Base-by-base conservation (phyloP, 805 yeast species). In the Cyberlindnera euphorbiae region DNA sequence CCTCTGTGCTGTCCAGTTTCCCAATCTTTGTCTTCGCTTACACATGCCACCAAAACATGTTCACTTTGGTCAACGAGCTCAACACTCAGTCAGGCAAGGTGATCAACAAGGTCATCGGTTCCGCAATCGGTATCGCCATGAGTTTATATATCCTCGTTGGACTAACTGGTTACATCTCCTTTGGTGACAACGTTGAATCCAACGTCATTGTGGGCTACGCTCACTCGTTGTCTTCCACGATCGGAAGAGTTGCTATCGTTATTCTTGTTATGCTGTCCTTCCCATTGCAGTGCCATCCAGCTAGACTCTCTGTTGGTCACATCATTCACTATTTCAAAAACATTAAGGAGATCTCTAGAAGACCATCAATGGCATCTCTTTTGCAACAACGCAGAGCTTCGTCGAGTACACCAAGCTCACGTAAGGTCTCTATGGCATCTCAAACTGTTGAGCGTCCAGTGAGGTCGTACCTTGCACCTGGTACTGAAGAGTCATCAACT, bases 11-110 rank as follows among this genome's bases (percentile, higher is more conserved):
- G 14, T 70, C 82, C 17, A 77, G 93, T 9, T 77, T 89, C 56
- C 94, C 97, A n/a, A 83, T 89, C 45, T 79, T 88, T 48, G 90
- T 90, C 11, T 89, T 90, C 66, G 96, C 96, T 0, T 90, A 79
- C 60, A 90, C 97, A 0, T 93, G 97, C 52, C 97, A 90, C 55
- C 97, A 90, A 59, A 90, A 90, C 62, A 86, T 86, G 87, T 87
- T 86, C 52, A 77, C 95, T 1, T 75, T 89, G 37, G 74, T 88
- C 36, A 90, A 89, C 52, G 97, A 90, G 62, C 71, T 89, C 19
- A 60, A 58, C 21, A 77, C 77, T 46, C 71, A 70, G 42, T 63
- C 82, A 0, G 61, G 73, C n/a, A 41, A 53, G 6, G 64, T 62
- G 23, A 64, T 78, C 42, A 61, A 66, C 38, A 59, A 51, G 14